Percentiles rank a stretch among this genome's conserved stretches.
phyloP scores from a whole-genome alignment of 306 rosid genomes.

The Prunus campanulata region DNA sequence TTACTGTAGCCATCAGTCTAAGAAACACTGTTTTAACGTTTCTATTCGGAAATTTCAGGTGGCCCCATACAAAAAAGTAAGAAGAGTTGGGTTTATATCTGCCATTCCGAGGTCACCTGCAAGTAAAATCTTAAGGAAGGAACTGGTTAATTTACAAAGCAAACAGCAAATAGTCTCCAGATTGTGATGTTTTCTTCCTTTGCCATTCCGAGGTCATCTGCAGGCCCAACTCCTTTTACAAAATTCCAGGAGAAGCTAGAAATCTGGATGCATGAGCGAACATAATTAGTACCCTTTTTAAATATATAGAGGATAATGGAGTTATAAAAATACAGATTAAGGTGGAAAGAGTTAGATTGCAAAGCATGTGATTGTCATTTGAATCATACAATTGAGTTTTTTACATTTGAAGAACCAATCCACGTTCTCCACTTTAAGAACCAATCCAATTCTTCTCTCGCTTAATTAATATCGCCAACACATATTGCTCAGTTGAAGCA shows the following conservation, averaged over 20 bases:
- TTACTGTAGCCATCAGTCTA: background rate
- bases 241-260: background rate
- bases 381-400: background rate
- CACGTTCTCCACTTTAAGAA: background rate
- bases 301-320: background rate
- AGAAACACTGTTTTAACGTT: background rate
- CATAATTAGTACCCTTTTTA: background rate
- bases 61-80: slow-evolving; percentile 84
- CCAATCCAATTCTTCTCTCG: no score
- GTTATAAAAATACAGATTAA: background rate
- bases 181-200: slow-evolving; percentile 36
- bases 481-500: background rate
- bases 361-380: background rate
- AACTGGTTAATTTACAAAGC: slow-evolving; percentile 53
- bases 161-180: slow-evolving; percentile 44
- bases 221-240: background rate
- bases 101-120: slow-evolving; percentile 81
- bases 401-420: background rate
- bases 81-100: slow-evolving; percentile 61
- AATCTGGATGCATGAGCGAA: background rate
- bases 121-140: slow-evolving; percentile 90
- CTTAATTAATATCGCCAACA: background rate
- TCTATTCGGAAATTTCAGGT: slow-evolving; percentile 50
- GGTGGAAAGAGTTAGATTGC: background rate
- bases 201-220: background rate